Evolutionary conservation across 352 stramenopile genomes (phyloP).

Genomic region (Globisporangium okanoganense): DNA sequence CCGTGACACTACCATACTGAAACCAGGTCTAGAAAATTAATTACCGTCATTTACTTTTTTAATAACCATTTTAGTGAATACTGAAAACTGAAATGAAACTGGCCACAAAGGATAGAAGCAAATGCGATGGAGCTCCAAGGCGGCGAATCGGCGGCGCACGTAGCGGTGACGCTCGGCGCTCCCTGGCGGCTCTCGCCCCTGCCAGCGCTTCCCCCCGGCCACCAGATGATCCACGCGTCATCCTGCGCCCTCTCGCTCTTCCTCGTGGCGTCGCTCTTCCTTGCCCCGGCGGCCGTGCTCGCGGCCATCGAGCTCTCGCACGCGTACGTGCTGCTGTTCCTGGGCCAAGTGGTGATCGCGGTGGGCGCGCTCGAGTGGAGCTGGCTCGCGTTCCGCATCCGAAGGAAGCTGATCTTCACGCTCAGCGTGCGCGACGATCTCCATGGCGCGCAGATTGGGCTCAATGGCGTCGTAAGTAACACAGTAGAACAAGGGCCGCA

Average conservation of each 20-base stretch:
- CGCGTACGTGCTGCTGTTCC: slow-evolving; percentile 38
- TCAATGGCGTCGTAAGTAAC: background rate
- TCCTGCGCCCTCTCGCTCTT: slow-evolving; percentile 21
- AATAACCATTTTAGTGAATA: background rate
- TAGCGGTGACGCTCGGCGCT: background rate
- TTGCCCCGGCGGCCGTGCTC: slow-evolving; percentile 29
- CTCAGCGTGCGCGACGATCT: slow-evolving; percentile 12
- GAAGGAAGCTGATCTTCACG: slow-evolving; percentile 35
- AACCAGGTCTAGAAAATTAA: too few species aligned
- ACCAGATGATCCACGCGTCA: slow-evolving; percentile 17
- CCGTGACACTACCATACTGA: too few species aligned
- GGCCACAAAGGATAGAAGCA: background rate
- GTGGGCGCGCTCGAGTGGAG: slow-evolving; percentile 43
- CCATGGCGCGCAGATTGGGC: background rate
- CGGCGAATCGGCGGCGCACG: background rate
- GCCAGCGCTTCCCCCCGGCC: slow-evolving; percentile 22
- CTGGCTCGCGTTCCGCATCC: slow-evolving; percentile 46
- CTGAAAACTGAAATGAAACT: too few species aligned
- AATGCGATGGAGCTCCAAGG: slow-evolving; percentile 4
- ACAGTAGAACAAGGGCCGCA: background rate
- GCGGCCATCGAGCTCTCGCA: slow-evolving; percentile 31
- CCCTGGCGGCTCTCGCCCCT: background rate
- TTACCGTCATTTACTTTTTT: slow-evolving; percentile 3
- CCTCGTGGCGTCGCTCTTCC: slow-evolving; percentile 23
- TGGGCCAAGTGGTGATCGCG: slow-evolving; percentile 33